These are phyloP conservation scores for Cyberlindnera japonica DNA, from an alignment of 805 yeast genomes.

Conservation along the genomic window DNA sequence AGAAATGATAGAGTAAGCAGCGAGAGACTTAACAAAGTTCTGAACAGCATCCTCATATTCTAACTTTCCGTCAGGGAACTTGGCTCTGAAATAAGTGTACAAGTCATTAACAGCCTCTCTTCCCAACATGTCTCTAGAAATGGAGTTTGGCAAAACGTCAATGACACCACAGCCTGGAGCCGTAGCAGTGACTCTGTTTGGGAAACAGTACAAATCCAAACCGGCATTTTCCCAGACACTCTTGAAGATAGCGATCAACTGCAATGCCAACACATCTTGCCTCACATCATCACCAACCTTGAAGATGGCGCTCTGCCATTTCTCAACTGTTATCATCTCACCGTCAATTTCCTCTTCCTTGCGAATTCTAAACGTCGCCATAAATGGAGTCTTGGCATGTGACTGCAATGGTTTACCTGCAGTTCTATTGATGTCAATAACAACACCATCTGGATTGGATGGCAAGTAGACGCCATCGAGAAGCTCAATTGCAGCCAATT, in stretches of 20 bases:
- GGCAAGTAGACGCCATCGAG: constrained; percentile 88
- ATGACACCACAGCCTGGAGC: constrained; percentile 99
- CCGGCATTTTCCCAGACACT: constrained; percentile 88
- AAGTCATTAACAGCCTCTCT: constrained; percentile 98
- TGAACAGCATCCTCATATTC: constrained; percentile 90
- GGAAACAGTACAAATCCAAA: constrained; percentile 85
- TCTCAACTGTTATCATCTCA: constrained; percentile 46
- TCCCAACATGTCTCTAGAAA: constrained; percentile 97
- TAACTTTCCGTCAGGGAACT: constrained; percentile 92
- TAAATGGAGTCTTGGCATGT: constrained; percentile 97
- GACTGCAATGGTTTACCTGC: constrained; percentile 95
- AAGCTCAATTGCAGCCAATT: constrained; percentile 74
- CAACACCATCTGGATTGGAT: constrained; percentile 93
- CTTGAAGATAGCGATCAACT: constrained; percentile 85
- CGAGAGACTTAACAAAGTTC: constrained; percentile 89
- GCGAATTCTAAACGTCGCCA: constrained; percentile 90
- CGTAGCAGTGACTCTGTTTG: constrained; percentile 94
- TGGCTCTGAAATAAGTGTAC: constrained; percentile 85
- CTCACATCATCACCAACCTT: constrained; percentile 99
- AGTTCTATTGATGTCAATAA: constrained; percentile 84
- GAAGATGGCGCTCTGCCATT: constrained; percentile 94
- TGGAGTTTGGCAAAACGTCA: constrained; percentile 93
- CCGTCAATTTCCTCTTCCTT: constrained; percentile 47
- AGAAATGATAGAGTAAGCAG: constrained; percentile 90
- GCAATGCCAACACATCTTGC: constrained; percentile 93